Base-by-base conservation (phyloP, 768 basidiomycete genomes). In the Calocera viscosa region DNA sequence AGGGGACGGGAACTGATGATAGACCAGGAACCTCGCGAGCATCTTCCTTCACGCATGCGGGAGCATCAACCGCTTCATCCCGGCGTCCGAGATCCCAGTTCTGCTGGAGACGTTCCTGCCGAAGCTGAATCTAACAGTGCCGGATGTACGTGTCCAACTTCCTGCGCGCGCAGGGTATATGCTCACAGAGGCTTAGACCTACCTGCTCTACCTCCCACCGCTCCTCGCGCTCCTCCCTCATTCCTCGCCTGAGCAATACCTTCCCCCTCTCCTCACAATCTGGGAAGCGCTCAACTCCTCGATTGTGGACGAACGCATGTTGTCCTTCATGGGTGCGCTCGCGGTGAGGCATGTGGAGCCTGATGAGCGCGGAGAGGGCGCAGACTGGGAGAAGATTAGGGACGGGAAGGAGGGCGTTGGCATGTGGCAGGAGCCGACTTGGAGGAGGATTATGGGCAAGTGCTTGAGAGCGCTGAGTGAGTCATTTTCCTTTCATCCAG, bases 21-120 rank as follows among this genome's bases (percentile, higher is more conserved):
- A 26, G 14, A 2, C 14, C 66, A 82, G 88, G 66, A 86, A 87
- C 74, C 75, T 87, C 67, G 80, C 85, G 69, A 90, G 89, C 72
- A 85, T 90, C 38, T 75, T 88, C 63, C 77, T 91, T 22, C 89
- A 84, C 71, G 81, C 91, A 35, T 89, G 89, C 3, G 88, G 89
- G 69, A 81, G 82, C 69, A 86, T 84, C 75, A 85, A 82, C 69
- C 78, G 82, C n/a, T 91, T 89, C 75, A 91, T 83, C 71, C 79
- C 86, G 26, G 75, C 84, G 0, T 73, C 72, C 43, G 86, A 89
- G 70, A 86, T 91, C 53, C 82, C 82, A 38, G 76, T 78, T 14
- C 92, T 92, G 87, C 80, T 92, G 3, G 76, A 81, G 63, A 82
- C 81, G 2, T 90, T 92, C 72, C 70, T 92, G 19, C 89, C 90